Conservation (phyloP, 129 eudicot genomes). For the Dittrichia graveolens region DNA sequence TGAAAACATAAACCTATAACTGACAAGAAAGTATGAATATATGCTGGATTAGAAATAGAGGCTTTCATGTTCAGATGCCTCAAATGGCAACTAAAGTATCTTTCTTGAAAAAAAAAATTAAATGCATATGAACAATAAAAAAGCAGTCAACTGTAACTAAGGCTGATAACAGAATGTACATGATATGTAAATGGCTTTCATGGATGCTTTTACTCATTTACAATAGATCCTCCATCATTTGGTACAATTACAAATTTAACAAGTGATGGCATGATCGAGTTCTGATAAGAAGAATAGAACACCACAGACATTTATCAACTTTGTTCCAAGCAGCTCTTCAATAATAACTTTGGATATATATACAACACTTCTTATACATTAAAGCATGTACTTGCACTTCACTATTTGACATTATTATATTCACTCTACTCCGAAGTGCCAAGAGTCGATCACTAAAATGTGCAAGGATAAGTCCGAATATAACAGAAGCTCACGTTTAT, state of each 20-base stretch:
- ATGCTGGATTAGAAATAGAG: not conserved
- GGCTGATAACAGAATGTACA: not conserved
- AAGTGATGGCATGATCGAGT: not conserved
- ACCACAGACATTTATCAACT: not conserved
- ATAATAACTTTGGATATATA: not conserved
- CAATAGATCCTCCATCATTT: not conserved
- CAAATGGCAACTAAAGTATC: not conserved
- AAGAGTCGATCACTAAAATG: not conserved
- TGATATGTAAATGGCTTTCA: not conserved
- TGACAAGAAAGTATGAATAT: too few relatives aligned
- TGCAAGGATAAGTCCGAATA: not conserved
- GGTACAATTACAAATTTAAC: not conserved
- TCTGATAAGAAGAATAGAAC: not conserved
- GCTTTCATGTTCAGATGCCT: constrained; percentile 9
- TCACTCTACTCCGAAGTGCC: constrained; percentile 13
- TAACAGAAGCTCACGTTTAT: not conserved
- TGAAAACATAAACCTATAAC: too few relatives aligned
- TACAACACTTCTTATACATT: not conserved
- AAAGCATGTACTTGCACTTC: constrained; percentile 1
- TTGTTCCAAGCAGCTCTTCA: not conserved
- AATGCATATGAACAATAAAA: not conserved
- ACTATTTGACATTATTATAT: constrained; percentile 1
- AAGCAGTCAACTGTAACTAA: not conserved
- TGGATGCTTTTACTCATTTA: not conserved
- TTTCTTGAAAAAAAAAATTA: not conserved